These are phyloP conservation scores for Fusarium duplospermum DNA, from an alignment of 2,329 filamentous ascomycete species.

Conservation along the genomic window DNA sequence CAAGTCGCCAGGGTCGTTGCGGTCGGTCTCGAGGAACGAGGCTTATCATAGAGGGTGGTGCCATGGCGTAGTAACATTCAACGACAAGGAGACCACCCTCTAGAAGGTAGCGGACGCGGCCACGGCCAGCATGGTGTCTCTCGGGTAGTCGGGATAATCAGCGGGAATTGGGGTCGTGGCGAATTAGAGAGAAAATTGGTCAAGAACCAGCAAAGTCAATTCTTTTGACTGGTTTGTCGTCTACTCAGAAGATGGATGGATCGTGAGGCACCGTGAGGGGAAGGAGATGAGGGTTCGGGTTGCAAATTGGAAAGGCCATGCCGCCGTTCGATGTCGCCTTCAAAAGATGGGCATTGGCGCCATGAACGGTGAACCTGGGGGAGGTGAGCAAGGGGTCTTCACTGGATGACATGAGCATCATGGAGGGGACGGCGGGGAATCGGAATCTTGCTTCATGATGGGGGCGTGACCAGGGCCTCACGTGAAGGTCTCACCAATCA, in stretches of 20 bases:
- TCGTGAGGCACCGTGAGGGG: background rate
- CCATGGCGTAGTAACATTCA: conserved; percentile 61
- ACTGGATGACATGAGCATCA: conserved; percentile 12
- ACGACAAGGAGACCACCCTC: conserved; percentile 61
- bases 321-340: background rate
- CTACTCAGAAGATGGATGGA: background rate
- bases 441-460: conserved; percentile 12
- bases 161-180: conserved; percentile 18
- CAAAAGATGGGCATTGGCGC: background rate
- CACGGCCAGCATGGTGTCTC: conserved; percentile 38
- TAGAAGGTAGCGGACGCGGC: conserved; percentile 61
- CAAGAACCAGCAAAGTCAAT: background rate
- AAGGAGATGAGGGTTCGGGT: background rate
- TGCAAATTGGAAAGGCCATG: background rate
- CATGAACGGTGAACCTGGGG: background rate
- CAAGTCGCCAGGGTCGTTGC: conserved; percentile 5
- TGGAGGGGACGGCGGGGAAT: conserved; percentile 12
- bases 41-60: conserved; percentile 64
- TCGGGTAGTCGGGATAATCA: conserved; percentile 24
- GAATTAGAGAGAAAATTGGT: conserved; percentile 11
- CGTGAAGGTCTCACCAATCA: conserved; percentile 3
- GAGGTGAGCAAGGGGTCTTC: background rate
- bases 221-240: background rate
- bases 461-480: conserved; percentile 10
- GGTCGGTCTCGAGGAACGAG: conserved; percentile 45